Conservation (phyloP, 1,139 yeast genomes). For the Waltiozyma sp. region DNA sequence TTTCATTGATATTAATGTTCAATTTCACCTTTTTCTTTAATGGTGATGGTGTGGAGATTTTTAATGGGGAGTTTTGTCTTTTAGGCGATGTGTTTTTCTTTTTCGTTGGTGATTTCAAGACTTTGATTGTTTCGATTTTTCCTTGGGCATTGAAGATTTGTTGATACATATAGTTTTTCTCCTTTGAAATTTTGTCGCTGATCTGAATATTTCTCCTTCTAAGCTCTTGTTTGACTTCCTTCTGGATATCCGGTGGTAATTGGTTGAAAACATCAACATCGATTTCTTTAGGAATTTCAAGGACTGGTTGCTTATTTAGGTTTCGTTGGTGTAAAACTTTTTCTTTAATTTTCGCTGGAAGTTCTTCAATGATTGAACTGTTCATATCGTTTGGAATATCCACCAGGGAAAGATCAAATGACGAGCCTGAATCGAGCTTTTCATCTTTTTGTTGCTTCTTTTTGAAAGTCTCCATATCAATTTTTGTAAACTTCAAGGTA, state of each 20-base stretch:
- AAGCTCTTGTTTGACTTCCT: slow-evolving; percentile 38
- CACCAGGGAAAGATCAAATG: slow-evolving; percentile 15
- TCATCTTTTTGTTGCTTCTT: not conserved
- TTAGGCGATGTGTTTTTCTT: slow-evolving; percentile 19
- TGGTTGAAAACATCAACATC: slow-evolving; percentile 45
- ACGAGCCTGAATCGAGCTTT: slow-evolving; percentile 4
- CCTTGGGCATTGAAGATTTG: slow-evolving; percentile 30
- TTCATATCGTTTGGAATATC: slow-evolving; percentile 21
- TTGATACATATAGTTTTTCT: slow-evolving; percentile 25
- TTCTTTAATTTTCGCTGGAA: slow-evolving; percentile 21
- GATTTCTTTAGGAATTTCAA: slow-evolving; percentile 24
- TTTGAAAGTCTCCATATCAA: slow-evolving; percentile 5
- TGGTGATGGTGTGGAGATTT: slow-evolving; percentile 18
- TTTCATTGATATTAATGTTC: slow-evolving; percentile 6
- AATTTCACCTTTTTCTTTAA: slow-evolving; percentile 6
- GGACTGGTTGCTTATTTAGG: slow-evolving; percentile 9
- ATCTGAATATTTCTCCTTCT: slow-evolving; percentile 19
- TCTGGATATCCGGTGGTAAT: slow-evolving; percentile 42
- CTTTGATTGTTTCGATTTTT: not conserved
- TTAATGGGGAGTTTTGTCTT: not conserved
- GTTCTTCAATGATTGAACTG: slow-evolving; percentile 19
- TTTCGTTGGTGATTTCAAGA: slow-evolving; percentile 15
- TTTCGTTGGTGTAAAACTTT: slow-evolving; percentile 11
- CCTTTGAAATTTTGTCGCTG: slow-evolving; percentile 9
- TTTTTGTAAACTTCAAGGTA: slow-evolving; percentile 28